Base-by-base conservation (phyloP, 768 basidiomycete genomes). In the Boletus subparvulus region DNA sequence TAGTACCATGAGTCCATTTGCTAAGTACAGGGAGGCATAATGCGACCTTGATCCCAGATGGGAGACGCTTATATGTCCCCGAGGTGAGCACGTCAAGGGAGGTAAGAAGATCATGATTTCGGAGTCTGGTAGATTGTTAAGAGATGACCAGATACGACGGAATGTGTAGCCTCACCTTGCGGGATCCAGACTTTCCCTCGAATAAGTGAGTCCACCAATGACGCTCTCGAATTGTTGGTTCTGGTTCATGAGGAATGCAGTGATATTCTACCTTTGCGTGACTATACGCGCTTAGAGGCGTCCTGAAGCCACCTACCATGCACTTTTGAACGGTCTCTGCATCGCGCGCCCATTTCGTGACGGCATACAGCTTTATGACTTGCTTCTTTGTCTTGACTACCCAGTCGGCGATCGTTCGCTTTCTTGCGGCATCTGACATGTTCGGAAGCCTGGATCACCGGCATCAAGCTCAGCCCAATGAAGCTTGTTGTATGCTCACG, bases 21-120 rank as follows among this genome's bases (percentile, higher is more conserved):
- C 39, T 53, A 57, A 49, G 36, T 57, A 58, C 61, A 63, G 51
- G 47, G 36, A 55, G 50, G 56, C 17, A 49, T 32, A 47, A 63
- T 54, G 54, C 61, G 51, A 91, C 92, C 83, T 90, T 91, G 69
- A 96, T 88, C 50, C 77, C 78, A 2, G 84, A 80, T 17, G 96
- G 94, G 16, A 98, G 81, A 28, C 92, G 80, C 39, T 84, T 78
- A 67, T 98, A 98, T 16, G 90, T 86, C 0, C 94, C 95, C 13
- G 85, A 86, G 2, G 90, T 90, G 33, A 97, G 78, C 52, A 98
- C 90, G 62, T 94, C 90, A 37, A 98, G 75, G 24, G 95, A 95
- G 1, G 94, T 96, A 5, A 94, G 80, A 24, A 98, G 77, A 72
- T 98, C 96, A 58, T 95, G 93, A 73, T 98, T 98, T 54, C 95